Percentiles rank a stretch among this genome's conserved stretches.
These are phyloP conservation scores for Hymenoscyphus infarciens DNA, from an alignment of 2,329 filamentous ascomycete species.

Conservation along the genomic window DNA sequence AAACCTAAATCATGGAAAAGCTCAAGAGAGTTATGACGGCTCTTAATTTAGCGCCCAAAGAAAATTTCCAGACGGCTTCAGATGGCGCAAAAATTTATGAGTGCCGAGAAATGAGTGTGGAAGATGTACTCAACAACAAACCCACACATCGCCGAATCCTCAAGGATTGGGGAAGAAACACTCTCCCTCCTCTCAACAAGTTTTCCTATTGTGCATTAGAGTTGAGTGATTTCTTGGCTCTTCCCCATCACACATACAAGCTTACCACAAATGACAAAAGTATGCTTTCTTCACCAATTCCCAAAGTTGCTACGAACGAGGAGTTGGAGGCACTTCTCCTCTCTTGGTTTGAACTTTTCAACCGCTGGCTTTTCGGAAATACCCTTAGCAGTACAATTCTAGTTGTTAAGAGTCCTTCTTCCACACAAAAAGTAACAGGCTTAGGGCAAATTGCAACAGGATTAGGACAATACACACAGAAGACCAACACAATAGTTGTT, in stretches of 20 bases:
- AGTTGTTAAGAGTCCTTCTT: not conserved
- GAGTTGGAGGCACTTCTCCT: not conserved
- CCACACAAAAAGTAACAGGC: too few relatives aligned
- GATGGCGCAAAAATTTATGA: too few relatives aligned
- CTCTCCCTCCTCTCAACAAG: not conserved
- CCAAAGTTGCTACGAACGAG: not conserved
- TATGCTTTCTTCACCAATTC: not conserved
- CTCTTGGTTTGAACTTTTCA: not conserved
- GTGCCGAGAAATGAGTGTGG: too few relatives aligned
- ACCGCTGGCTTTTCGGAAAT: not conserved
- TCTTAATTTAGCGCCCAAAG: too few relatives aligned
- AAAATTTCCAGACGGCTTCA: too few relatives aligned
- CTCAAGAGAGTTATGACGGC: too few relatives aligned
- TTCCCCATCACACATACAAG: not conserved
- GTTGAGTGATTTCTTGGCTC: not conserved
- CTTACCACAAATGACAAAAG: not conserved
- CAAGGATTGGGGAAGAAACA: not conserved
- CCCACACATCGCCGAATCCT: not conserved
- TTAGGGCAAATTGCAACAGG: too few relatives aligned
- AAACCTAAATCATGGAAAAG: too few relatives aligned
- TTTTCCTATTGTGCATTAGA: not conserved
- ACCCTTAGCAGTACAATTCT: not conserved
- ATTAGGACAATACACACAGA: not conserved
- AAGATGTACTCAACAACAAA: too few relatives aligned
- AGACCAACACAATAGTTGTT: not conserved